Conservation (phyloP, 495 filamentous ascomycete genomes). For the Xylaria grammica region DNA sequence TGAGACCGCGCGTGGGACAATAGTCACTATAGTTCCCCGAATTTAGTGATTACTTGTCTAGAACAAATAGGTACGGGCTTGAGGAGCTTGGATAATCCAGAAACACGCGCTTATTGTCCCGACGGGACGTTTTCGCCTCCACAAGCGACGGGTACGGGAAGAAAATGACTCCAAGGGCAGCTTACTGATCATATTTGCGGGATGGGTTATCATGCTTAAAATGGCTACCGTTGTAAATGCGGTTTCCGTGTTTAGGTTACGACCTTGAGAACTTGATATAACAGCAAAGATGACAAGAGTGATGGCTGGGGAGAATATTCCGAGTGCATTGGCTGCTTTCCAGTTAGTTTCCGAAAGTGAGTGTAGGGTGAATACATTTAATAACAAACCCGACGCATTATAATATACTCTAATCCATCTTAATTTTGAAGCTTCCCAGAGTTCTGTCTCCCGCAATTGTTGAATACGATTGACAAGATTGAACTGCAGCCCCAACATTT, state of each 20-base stretch:
- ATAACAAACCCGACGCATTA: slow-evolving; percentile 36
- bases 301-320: slow-evolving; percentile 49
- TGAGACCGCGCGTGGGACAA: slow-evolving; percentile 40
- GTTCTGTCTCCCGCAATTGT: slow-evolving; percentile 58
- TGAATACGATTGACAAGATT: slow-evolving; percentile 50
- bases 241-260: slow-evolving; percentile 36
- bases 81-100: no score
- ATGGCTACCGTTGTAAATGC: slow-evolving; percentile 47
- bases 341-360: neutral
- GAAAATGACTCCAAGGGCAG: no score
- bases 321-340: slow-evolving; percentile 41
- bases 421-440: slow-evolving; percentile 60
- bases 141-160: no score
- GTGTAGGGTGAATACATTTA: neutral
- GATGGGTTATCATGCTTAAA: slow-evolving; percentile 43
- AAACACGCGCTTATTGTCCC: no score
- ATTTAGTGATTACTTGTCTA: no score
- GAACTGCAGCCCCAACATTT: slow-evolving; percentile 64
- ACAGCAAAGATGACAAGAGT: slow-evolving; percentile 47
- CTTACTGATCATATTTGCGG: slow-evolving; percentile 51
- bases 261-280: slow-evolving; percentile 26
- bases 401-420: slow-evolving; percentile 51
- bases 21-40: no score
- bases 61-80: no score
- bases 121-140: no score